A percentile compares a stretch with the other conserved stretches of the same genome.
Evolutionary conservation across 163 green algal genomes (phyloP).

Genomic region (Scenedesmus sp.): DNA sequence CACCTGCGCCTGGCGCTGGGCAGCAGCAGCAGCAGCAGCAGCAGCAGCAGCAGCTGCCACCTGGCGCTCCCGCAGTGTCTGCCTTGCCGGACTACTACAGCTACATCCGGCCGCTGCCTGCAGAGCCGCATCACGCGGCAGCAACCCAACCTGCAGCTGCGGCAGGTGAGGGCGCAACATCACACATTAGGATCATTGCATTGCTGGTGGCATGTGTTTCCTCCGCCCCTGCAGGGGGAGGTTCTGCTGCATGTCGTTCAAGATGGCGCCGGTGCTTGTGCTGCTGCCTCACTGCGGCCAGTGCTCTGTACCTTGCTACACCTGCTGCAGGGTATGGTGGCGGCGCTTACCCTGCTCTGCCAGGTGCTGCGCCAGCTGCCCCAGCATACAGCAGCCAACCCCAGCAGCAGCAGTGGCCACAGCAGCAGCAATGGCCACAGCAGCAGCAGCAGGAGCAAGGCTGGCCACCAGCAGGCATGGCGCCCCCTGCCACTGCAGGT

Average conservation of each 20-base stretch:
- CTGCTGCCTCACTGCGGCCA: background rate
- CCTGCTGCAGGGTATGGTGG: constrained; percentile 18
- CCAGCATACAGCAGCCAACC: background rate
- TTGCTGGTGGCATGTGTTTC: background rate
- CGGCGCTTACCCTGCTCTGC: background rate
- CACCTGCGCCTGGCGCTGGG: background rate
- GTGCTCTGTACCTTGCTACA: background rate
- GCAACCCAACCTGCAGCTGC: background rate
- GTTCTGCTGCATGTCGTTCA: background rate
- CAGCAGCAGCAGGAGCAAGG: constrained; percentile 13
- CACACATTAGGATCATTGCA: background rate
- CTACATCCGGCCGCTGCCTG: constrained; percentile 25
- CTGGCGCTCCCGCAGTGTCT: background rate
- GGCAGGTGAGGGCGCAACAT: background rate
- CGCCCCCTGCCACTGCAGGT: background rate
- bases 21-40: constrained; percentile 29
- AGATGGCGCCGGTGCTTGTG: background rate
- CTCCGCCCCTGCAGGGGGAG: background rate
- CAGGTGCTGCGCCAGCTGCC: background rate
- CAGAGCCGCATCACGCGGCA: background rate
- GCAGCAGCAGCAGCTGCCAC: constrained; percentile 25
- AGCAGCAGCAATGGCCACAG: background rate
- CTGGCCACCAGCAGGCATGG: background rate
- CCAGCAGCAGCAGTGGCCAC: background rate
- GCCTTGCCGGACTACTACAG: constrained; percentile 33